Evolutionary conservation across 257 asterid species (phyloP).

Genomic region (Avicennia marina): DNA sequence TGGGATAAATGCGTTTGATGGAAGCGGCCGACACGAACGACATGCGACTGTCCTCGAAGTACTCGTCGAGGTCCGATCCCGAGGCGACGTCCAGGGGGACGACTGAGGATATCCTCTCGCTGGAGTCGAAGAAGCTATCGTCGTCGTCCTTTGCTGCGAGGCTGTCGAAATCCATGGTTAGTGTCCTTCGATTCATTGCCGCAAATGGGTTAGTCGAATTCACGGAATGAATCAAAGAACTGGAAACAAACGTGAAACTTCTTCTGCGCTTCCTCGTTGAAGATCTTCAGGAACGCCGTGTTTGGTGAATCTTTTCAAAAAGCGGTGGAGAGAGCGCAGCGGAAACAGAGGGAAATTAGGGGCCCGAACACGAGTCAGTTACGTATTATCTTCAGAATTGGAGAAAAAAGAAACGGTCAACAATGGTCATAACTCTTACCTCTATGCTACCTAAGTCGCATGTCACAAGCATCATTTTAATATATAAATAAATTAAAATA

Average conservation of each 20-base stretch:
- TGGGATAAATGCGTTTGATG: conserved; percentile 15
- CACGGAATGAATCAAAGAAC: not conserved
- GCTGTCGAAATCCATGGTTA: conserved; percentile 86
- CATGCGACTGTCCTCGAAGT: conserved; percentile 71
- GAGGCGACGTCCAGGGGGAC: conserved; percentile 52
- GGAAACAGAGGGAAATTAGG: too few species aligned
- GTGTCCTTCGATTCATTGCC: conserved; percentile 63
- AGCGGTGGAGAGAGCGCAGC: too few species aligned
- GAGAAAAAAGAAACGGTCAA: conserved; percentile 31
- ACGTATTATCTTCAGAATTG: conserved; percentile 14
- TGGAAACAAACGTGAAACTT: not conserved
- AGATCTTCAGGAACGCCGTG: too few species aligned
- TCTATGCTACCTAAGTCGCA: too few species aligned
- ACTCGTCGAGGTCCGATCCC: conserved; percentile 38
- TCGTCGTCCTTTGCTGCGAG: conserved; percentile 64
- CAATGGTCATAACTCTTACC: conserved; percentile 24
- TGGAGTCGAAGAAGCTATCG: conserved; percentile 68
- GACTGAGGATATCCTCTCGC: conserved; percentile 51
- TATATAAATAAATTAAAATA: too few species aligned
- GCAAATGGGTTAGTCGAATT: conserved; percentile 3
- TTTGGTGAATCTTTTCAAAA: too few species aligned
- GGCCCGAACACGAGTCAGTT: too few species aligned
- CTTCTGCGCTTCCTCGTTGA: too few species aligned
- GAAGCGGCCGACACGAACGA: conserved; percentile 65
- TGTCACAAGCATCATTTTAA: too few species aligned